Evolutionary conservation across 495 filamentous ascomycete species (phyloP), one percentile per base, ranked within the genome.

Genomic region (Penicillium soppii): DNA sequence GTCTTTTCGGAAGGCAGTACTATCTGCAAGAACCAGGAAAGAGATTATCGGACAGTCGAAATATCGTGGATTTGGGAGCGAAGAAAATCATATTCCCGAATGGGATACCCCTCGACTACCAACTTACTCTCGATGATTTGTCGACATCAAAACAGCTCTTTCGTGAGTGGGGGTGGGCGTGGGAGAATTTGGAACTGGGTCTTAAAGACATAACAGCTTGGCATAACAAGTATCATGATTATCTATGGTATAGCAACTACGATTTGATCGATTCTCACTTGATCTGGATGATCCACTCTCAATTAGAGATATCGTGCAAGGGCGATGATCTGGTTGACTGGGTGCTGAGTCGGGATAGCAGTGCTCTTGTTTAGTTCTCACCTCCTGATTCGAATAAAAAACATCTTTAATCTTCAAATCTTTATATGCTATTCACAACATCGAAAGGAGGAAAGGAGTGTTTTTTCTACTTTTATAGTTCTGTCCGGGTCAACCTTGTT

Each of bases 361-460:
- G 26, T 30, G 6, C 16, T 15, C 8, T 30, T n/a, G n/a, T n/a
- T n/a, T n/a, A n/a, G n/a, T n/a, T n/a, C n/a, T n/a, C n/a, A n/a
- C n/a, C n/a, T n/a, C n/a, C n/a, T n/a, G n/a, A n/a, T n/a, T n/a
- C n/a, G n/a, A n/a, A n/a, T n/a, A n/a, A n/a, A n/a, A n/a, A n/a
- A n/a, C n/a, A n/a, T n/a, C n/a, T n/a, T n/a, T n/a, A n/a, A n/a
- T n/a, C n/a, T n/a, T n/a, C n/a, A n/a, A n/a, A n/a, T n/a, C n/a
- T n/a, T n/a, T n/a, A n/a, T n/a, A n/a, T n/a, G n/a, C n/a, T n/a
- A n/a, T n/a, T n/a, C n/a, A n/a, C n/a, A n/a, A n/a, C n/a, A n/a
- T n/a, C n/a, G n/a, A 27, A 27, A 27, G 25, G 5, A 27, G 9
- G 4, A 86, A 55, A 82, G 85, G 64, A 95, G 87, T 73, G 79